Conservation (phyloP, 345 rosid genomes). For the Euphorbia lathyris region DNA sequence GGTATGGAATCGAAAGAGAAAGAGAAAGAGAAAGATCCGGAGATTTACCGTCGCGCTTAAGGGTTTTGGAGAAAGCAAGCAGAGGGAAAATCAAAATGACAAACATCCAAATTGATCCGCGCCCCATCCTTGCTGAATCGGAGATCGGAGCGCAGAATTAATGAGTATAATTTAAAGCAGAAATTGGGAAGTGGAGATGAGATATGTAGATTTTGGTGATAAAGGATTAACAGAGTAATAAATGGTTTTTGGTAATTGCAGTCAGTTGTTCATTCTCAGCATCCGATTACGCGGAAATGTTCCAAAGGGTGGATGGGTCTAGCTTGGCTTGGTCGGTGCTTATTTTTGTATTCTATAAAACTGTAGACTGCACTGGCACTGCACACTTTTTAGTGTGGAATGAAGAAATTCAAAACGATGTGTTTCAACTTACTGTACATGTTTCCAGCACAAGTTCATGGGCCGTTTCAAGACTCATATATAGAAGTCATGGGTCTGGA, state of each 20-base stretch:
- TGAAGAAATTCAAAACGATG: too few relatives aligned
- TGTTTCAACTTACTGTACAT: too few relatives aligned
- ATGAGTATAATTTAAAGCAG: not conserved
- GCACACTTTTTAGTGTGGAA: too few relatives aligned
- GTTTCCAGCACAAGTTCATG: too few relatives aligned
- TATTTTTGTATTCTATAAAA: not conserved
- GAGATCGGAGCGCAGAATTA: not conserved
- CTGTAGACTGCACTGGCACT: too few relatives aligned
- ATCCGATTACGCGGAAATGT: not conserved
- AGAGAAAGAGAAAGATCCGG: conserved; percentile 8
- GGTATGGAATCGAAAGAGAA: not conserved
- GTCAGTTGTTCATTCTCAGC: not conserved
- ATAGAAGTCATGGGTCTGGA: too few relatives aligned
- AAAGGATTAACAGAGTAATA: not conserved
- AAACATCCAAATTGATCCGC: conserved; percentile 3
- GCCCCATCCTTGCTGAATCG: conserved; percentile 15
- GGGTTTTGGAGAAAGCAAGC: conserved; percentile 50
- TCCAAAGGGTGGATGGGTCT: not conserved
- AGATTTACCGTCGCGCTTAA: conserved; percentile 41
- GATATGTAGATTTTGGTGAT: not conserved
- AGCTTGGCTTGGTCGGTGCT: conserved; percentile 1
- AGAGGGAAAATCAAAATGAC: conserved; percentile 31
- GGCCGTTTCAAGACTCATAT: too few relatives aligned
- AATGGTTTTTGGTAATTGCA: not conserved
- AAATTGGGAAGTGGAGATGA: not conserved